phyloP scores from a whole-genome alignment of 495 filamentous ascomycete genomes.

The Margaritispora aquatica region DNA sequence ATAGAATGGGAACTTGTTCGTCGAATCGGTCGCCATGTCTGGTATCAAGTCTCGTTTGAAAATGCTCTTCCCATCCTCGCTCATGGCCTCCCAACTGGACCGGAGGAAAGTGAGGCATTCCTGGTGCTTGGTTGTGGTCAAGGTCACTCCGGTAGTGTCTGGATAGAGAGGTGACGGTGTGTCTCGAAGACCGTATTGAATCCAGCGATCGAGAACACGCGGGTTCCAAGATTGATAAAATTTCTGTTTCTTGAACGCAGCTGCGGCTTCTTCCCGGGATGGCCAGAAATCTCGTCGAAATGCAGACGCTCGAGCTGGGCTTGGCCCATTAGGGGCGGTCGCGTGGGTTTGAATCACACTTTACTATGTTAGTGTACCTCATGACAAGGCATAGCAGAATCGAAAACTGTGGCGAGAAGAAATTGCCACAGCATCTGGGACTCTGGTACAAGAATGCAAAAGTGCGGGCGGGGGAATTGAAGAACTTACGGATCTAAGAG shows the following conservation, averaged over 20 bases:
- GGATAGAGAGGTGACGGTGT: conserved; percentile 56
- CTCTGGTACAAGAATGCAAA: no score
- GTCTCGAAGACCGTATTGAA: conserved; percentile 57
- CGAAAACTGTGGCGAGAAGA: no score
- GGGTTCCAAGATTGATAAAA: conserved; percentile 74
- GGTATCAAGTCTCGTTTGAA: conserved; percentile 21
- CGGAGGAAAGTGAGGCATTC: conserved; percentile 57
- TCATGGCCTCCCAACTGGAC: conserved; percentile 42
- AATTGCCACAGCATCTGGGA: no score
- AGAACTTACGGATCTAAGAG: conserved; percentile 88
- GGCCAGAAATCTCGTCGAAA: conserved; percentile 69
- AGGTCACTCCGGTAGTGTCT: conserved; percentile 37
- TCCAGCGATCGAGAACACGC: conserved; percentile 61
- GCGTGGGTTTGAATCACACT: conserved; percentile 51
- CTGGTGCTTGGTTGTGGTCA: conserved; percentile 54
- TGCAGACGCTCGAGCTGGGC: conserved; percentile 44
- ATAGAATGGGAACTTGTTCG: conserved; percentile 58
- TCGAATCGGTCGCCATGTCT: conserved; percentile 16
- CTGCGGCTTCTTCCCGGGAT: conserved; percentile 53
- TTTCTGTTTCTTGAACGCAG: conserved; percentile 43
- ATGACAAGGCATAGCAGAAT: no score
- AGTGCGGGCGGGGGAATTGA: no score
- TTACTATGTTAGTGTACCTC: no score
- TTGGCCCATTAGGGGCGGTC: conserved; percentile 21
- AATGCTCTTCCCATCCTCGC: conserved; percentile 26